Base-by-base conservation (phyloP, 768 basidiomycete genomes). In the Leccinellum albellum region DNA sequence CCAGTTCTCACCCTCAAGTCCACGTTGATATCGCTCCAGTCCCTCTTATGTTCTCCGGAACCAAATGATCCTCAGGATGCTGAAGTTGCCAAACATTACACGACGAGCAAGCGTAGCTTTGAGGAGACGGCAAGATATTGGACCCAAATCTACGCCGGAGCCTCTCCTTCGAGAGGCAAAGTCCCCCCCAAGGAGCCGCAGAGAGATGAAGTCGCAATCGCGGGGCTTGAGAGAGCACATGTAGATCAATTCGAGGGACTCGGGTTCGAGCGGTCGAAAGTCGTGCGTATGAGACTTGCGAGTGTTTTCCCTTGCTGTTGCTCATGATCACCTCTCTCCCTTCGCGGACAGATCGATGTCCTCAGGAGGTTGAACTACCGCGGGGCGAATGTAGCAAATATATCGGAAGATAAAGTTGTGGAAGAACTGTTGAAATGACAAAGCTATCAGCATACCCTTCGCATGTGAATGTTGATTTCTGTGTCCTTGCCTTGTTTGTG, bases 31-130 rank as follows among this genome's bases (percentile, higher is more conserved):
- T 95, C 93, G 2, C 81, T 98, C 14, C 96, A 98, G 71, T 92
- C 90, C 37, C 79, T 98, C 23, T 79, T 98, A 17, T 96, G 94
- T 73, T 89, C 88, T 9, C 96, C 96, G 0, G 94, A 97, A 69
- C 95, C 96, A 8, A 91, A 89, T 61, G 96, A 98, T 68, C 96
- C 95, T 0, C 95, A 98, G 74, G 96, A 98, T 68, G 96, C 95
- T 0, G 94, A 98, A 74, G 95, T 98, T 12, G 95, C 95, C 13
- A 98, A 97, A 71, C 96, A 97, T 68, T 98, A 91, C 66, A 89
- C 91, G 72, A 92, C 94, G 13, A 91, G 88, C 70, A 88, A 88
- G 70, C 75, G 76, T 24, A 87, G 88, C 65, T 98, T 98, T 63
- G 91, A 95, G 57, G 89, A 89, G 37, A 98, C 95, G 4, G 95